phyloP scores from a whole-genome alignment of 1,284 basidiomycete species.

The Lentinus polychrous region DNA sequence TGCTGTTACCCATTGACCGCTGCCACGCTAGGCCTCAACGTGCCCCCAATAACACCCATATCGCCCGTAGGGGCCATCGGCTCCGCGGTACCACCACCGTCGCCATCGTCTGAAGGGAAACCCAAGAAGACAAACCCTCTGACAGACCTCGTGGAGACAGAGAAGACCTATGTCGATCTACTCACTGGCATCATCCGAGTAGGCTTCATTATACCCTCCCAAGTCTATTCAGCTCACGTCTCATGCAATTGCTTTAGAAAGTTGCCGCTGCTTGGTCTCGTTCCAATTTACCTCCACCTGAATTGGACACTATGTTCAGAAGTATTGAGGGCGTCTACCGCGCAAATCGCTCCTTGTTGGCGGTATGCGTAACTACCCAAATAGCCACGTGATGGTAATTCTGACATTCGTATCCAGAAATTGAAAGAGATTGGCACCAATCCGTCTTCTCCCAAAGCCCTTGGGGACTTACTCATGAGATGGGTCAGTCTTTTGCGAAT shows the following conservation, averaged over 20 bases:
- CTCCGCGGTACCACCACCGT: slow-evolving; percentile 16
- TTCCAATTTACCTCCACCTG: slow-evolving; percentile 86
- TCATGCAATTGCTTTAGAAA: slow-evolving; percentile 53
- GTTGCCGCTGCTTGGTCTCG: slow-evolving; percentile 96
- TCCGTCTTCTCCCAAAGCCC: slow-evolving; percentile 89
- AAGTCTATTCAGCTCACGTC: slow-evolving; percentile 9
- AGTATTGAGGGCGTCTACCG: slow-evolving; percentile 90
- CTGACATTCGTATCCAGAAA: slow-evolving; percentile 45
- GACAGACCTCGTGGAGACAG: slow-evolving; percentile 89
- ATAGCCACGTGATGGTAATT: background rate
- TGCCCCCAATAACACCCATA: slow-evolving; percentile 16
- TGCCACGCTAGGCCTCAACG: slow-evolving; percentile 16
- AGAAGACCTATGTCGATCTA: slow-evolving; percentile 89
- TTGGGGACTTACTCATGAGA: slow-evolving; percentile 94
- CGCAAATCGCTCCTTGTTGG: slow-evolving; percentile 77
- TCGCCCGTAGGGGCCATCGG: slow-evolving; percentile 18
- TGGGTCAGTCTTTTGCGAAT: slow-evolving; percentile 59
- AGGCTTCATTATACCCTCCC: slow-evolving; percentile 24
- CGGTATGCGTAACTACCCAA: slow-evolving; percentile 38
- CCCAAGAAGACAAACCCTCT: slow-evolving; percentile 75
- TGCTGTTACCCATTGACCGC: slow-evolving; percentile 8
- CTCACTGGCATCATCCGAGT: slow-evolving; percentile 89
- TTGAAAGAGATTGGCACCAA: slow-evolving; percentile 91
- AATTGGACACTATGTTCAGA: slow-evolving; percentile 92
- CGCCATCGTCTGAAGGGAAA: slow-evolving; percentile 34